Base-by-base conservation (phyloP, 1,284 basidiomycete genomes). In the Schizophyllum amplum region DNA sequence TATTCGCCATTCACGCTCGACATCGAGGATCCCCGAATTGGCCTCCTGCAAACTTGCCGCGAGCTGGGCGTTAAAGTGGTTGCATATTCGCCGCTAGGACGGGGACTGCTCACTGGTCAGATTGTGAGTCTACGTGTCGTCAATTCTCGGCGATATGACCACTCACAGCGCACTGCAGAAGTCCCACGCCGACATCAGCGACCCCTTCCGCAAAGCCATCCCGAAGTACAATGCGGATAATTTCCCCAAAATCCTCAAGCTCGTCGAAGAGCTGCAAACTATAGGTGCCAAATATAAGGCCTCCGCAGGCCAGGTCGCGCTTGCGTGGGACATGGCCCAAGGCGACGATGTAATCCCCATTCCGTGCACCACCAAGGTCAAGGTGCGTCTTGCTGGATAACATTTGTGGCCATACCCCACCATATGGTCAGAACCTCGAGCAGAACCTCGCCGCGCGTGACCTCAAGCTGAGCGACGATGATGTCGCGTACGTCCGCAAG, bases 241-340 rank as follows among this genome's bases (percentile, higher is more conserved):
- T 65, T 82, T 86, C 63, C 75, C 75, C 0, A 80, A 80, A 54
- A 80, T 86, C 55, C 65, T 84, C n/a, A 67, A 74, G 17, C 66
- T 87, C 5, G 79, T 77, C 1, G 71, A 78, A 6, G 70, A 69
- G 24, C 65, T 87, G 15, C 64, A 72, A 46, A 60, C 63, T 4
- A 70, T 85, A 24, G 82, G 77, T 1, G 61, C 68, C 48, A 73
- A 68, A 55, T 73, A 83, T 61, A 67, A 70, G 21, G 76, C 75
- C 3, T 81, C 83, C 0, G 58, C 81, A 0, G 76, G 79, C 0
- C 84, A 87, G 66, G 71, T 84, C 17, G 68, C 75, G 0, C 71
- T 88, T 11, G 82, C 86, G 0, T 88, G 85, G 84, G 61, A 85
- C 17, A 69, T 83, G 21, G 76, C 75, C 15, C 80, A 80, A 67